These are phyloP conservation scores for Geotrichum reessii DNA, from an alignment of 1,139 yeast genomes.

Conservation along the genomic window DNA sequence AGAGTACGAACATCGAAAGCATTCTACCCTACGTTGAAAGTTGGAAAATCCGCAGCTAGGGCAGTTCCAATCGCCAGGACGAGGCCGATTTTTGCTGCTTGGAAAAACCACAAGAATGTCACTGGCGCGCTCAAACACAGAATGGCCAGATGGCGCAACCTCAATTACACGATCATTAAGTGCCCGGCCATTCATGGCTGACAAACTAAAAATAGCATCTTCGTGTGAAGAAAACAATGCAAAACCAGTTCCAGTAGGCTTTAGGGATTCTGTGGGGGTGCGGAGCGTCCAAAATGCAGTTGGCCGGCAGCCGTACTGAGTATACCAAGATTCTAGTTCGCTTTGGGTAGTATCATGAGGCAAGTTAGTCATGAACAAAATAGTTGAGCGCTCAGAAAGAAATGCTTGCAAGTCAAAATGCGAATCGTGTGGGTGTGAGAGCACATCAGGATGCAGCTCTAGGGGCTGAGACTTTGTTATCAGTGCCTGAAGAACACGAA, in stretches of 20 bases:
- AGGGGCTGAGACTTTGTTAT: slow-evolving; percentile 50
- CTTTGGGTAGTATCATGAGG: slow-evolving; percentile 85
- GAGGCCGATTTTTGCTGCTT: slow-evolving; percentile 78
- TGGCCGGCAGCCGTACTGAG: slow-evolving; percentile 80
- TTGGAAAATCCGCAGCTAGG: slow-evolving; percentile 94
- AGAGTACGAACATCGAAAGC: slow-evolving; percentile 89
- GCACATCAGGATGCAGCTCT: slow-evolving; percentile 50
- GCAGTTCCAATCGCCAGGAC: slow-evolving; percentile 98
- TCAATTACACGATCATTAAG: slow-evolving; percentile 72
- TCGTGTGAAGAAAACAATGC: slow-evolving; percentile 81
- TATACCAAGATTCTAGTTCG: slow-evolving; percentile 87
- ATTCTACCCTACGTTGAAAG: slow-evolving; percentile 90
- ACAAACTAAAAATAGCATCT: slow-evolving; percentile 70
- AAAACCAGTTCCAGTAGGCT: slow-evolving; percentile 62
- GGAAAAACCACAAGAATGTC: slow-evolving; percentile 82
- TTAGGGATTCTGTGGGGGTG: slow-evolving; percentile 45
- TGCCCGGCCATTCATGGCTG: slow-evolving; percentile 68
- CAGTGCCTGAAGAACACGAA: slow-evolving; percentile 48
- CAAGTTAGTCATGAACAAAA: slow-evolving; percentile 69
- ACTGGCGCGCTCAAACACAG: slow-evolving; percentile 73
- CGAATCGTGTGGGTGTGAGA: slow-evolving; percentile 69
- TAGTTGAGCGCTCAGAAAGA: slow-evolving; percentile 65
- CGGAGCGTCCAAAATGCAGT: slow-evolving; percentile 85
- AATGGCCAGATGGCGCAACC: slow-evolving; percentile 77
- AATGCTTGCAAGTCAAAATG: slow-evolving; percentile 66